Base-by-base conservation (phyloP, 2,329 filamentous ascomycete species). In the Aspergillus carbonarius region DNA sequence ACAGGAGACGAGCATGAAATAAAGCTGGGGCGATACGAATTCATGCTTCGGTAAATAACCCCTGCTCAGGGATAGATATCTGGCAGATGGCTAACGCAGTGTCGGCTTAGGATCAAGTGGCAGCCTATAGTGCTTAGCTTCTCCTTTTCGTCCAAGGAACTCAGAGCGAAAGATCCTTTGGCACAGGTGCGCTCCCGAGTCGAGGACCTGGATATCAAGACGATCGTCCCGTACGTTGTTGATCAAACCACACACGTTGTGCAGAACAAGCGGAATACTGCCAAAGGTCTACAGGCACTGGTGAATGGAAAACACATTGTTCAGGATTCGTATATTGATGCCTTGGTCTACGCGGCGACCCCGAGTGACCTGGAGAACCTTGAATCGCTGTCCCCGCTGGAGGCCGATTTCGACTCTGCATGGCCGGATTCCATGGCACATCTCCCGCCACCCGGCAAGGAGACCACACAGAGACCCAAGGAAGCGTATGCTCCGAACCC, bases 161-260 rank as follows among this genome's bases (percentile, higher is more conserved):
- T 88, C 34, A 90, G 88, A 63, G 81, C 75, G 35, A 78, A 82
- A 60, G 85, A 88, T 66, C 85, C 88, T 1, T 80, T 93, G 55
- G 76, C 79, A 1, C 79, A 79, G 17, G 82, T 92, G 25, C 85
- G 85, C 61, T 78, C 83, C 32, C 83, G 83, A 54, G 84, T 98
- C 17, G 92, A 96, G 71, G 85, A 88, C 46, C 82, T 96, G n/a
- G 95, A 96, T 70, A 88, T 98, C 74, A 98, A 97, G 74, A 88
- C 92, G 13, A 79, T 90, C 13, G 81, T 85, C 44, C 88, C 92
- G 4, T 97, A 92, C 73, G 78, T 90, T 23, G 78, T 83, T 25
- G 82, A 79, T 15, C 78, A 83, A 27, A 97, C 93, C 0, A 96
- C 93, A 0, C 93, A 98, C 74, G 89, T 96, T 10, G 87, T 98